Percentiles rank a stretch among this genome's conserved stretches.
phyloP scores from a whole-genome alignment of 176 grass and related monocot species.

The Aegilops bicornis region DNA sequence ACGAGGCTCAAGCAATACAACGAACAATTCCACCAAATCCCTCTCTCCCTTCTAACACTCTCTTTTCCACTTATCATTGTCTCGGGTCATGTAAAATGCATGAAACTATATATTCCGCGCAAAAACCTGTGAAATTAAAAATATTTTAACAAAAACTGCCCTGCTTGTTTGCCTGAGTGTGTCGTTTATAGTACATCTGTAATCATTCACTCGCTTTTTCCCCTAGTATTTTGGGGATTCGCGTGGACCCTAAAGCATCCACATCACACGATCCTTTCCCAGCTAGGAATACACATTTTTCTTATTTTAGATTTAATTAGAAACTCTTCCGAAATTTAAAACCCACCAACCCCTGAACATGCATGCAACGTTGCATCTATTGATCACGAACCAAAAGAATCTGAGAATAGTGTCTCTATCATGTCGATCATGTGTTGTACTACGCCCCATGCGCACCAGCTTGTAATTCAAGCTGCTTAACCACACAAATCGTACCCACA shows the following conservation, averaged over 20 bases:
- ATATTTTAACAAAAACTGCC: not conserved
- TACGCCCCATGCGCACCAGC: not conserved
- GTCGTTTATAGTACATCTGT: not conserved
- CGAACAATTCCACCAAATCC: too few relatives aligned
- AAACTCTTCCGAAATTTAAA: constrained; percentile 15
- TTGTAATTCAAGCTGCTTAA: not conserved
- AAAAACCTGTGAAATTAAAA: not conserved
- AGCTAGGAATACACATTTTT: not conserved
- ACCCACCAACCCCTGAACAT: constrained; percentile 6
- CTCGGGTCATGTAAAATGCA: not conserved
- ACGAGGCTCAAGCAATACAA: too few relatives aligned
- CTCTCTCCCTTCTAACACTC: too few relatives aligned
- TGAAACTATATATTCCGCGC: not conserved
- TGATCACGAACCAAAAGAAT: constrained; percentile 16
- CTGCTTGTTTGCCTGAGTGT: not conserved
- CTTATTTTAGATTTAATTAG: not conserved
- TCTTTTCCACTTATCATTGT: not conserved
- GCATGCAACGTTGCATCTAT: not conserved
- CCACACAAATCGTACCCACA: not conserved
- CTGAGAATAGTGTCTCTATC: constrained; percentile 35
- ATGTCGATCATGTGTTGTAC: constrained; percentile 6
- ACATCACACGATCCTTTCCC: not conserved
- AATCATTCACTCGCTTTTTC: not conserved
- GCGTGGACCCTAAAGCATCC: constrained; percentile 22
- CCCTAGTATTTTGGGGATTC: constrained; percentile 2